A percentile compares a stretch with the other conserved stretches of the same genome.
Evolutionary conservation across 1,139 yeast species (phyloP).

Genomic region (Spathaspora jeffriesii): DNA sequence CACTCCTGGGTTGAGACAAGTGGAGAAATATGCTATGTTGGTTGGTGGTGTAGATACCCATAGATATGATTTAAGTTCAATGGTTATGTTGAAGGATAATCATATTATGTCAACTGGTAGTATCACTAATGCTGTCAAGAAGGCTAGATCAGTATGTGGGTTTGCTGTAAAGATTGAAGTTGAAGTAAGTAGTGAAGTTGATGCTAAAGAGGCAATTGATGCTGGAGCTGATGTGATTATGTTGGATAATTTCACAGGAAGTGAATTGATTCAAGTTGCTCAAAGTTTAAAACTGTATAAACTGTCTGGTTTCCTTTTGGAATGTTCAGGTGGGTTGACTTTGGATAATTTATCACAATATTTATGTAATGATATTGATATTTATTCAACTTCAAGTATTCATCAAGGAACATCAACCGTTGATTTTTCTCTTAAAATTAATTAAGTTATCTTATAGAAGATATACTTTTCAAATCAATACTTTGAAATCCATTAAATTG

Average conservation of each 20-base stretch:
- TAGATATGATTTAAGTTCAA: conserved; percentile 85
- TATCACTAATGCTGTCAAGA: conserved; percentile 76
- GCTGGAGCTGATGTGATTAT: conserved; percentile 97
- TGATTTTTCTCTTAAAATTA: conserved; percentile 84
- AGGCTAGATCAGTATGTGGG: conserved; percentile 83
- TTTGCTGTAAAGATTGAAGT: conserved; percentile 91
- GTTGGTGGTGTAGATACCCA: conserved; percentile 96
- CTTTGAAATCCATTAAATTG: conserved; percentile 50
- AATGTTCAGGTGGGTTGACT: conserved; percentile 91
- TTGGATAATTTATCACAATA: conserved; percentile 64
- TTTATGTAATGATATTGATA: conserved; percentile 79
- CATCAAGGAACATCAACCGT: conserved; percentile 86
- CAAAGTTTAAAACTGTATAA: conserved; percentile 52
- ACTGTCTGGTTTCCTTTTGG: conserved; percentile 74
- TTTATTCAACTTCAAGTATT: conserved; percentile 89
- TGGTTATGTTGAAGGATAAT: conserved; percentile 97
- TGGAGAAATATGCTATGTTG: conserved; percentile 93
- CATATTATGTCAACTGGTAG: conserved; percentile 94
- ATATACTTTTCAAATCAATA: conserved; percentile 35
- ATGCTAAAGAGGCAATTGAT: conserved; percentile 87
- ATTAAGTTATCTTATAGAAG: conserved; percentile 36
- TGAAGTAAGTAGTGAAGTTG: conserved; percentile 80
- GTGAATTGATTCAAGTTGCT: conserved; percentile 68
- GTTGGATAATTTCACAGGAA: conserved; percentile 87
- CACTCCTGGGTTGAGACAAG: conserved; percentile 88